phyloP scores from a whole-genome alignment of 352 stramenopile genomes.

The Phytophthora agathidicida region DNA sequence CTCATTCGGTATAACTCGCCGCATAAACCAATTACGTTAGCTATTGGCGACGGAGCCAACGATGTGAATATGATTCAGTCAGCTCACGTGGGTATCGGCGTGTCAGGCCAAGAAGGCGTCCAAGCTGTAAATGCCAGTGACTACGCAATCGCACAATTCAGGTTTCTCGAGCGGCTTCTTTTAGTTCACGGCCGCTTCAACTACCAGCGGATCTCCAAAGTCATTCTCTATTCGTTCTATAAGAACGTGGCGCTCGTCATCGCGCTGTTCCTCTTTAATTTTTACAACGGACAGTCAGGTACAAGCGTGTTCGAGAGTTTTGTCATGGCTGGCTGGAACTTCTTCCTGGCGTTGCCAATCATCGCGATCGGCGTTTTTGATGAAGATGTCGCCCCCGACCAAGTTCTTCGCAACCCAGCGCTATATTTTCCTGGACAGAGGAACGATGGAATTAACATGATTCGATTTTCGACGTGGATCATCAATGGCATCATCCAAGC shows the following conservation, averaged over 20 bases:
- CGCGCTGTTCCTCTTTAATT: constrained; percentile 79
- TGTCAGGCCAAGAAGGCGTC: constrained; percentile 90
- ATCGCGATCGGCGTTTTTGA: constrained; percentile 85
- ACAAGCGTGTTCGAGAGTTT: constrained; percentile 88
- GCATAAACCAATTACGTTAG: constrained; percentile 81
- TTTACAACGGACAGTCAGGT: constrained; percentile 83
- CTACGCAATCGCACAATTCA: constrained; percentile 94
- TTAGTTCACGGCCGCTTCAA: constrained; percentile 98
- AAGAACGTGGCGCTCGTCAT: constrained; percentile 83
- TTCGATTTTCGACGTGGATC: constrained; percentile 66
- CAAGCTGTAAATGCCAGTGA: constrained; percentile 93
- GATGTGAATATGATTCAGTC: constrained; percentile 97
- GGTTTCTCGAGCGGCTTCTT: constrained; percentile 94
- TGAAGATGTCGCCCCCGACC: constrained; percentile 68
- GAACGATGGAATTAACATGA: constrained; percentile 75
- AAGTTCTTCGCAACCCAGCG: constrained; percentile 62
- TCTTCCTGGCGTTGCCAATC: constrained; percentile 91
- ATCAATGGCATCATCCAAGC: constrained; percentile 70
- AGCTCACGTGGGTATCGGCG: constrained; percentile 94
- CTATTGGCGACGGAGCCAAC: constrained; percentile 95
- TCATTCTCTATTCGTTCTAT: constrained; percentile 92
- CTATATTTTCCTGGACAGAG: constrained; percentile 67
- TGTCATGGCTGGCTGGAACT: constrained; percentile 82
- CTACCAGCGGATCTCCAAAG: constrained; percentile 94
- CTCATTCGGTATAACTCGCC: constrained; percentile 61